Evolutionary conservation across 164 flowering plant genomes (phyloP).

Genomic region (Chimonanthus salicifolius): DNA sequence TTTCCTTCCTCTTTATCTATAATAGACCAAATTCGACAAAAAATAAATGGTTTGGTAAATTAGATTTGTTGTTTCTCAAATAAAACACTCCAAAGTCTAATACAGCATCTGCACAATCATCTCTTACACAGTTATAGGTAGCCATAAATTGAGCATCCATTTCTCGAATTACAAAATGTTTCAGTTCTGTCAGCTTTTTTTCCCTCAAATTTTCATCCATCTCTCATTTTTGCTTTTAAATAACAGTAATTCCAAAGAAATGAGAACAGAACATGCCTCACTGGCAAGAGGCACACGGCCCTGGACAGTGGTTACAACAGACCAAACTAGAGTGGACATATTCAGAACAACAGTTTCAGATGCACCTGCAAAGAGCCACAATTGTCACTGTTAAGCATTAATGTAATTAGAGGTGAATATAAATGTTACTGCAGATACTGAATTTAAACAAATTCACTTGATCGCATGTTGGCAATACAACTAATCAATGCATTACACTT

Average conservation of each 20-base stretch:
- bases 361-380: slow-evolving; percentile 47
- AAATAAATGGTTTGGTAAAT: too few species aligned
- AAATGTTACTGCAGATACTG: background rate
- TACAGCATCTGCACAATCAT: too few species aligned
- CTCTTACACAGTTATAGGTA: too few species aligned
- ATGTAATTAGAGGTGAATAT: background rate
- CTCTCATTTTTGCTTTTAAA: background rate
- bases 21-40: too few species aligned
- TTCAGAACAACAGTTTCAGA: slow-evolving; percentile 88
- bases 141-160: background rate
- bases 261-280: slow-evolving; percentile 49
- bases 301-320: slow-evolving; percentile 77
- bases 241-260: background rate
- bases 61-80: too few species aligned
- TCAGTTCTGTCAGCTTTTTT: background rate
- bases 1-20: too few species aligned
- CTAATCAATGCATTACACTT: background rate
- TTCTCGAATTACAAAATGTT: background rate
- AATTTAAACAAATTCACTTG: background rate
- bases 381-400: background rate
- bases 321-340: slow-evolving; percentile 95
- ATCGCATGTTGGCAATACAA: background rate
- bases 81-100: too few species aligned
- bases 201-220: background rate
- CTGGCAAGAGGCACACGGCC: slow-evolving; percentile 95